Conservation (phyloP, 1,139 yeast genomes). For the Suhomyces maxii region DNA sequence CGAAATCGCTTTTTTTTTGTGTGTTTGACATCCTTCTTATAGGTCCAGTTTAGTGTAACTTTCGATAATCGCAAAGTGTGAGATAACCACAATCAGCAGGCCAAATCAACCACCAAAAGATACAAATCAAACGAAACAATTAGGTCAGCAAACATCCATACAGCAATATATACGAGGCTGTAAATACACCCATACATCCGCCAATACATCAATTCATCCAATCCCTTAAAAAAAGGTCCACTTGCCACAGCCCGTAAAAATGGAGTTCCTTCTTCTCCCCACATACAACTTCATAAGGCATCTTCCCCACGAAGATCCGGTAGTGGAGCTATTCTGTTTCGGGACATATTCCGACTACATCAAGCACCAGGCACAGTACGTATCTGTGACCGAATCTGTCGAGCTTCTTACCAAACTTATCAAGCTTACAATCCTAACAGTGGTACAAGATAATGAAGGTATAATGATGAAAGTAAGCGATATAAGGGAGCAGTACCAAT, state of each 20-base stretch:
- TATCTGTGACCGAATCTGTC: constrained; percentile 11
- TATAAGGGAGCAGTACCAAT: constrained; percentile 22
- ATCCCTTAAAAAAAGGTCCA: no score
- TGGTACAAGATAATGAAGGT: constrained; percentile 27
- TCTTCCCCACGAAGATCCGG: constrained; percentile 8
- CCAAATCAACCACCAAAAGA: no score
- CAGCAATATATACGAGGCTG: no score
- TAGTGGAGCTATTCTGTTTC: constrained; percentile 41
- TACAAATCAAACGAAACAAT: no score
- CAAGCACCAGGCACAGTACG: constrained; percentile 19
- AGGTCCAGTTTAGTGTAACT: no score
- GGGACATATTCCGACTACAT: constrained; percentile 33
- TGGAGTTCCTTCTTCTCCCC: constrained; percentile 5
- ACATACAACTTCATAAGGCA: constrained; percentile 13
- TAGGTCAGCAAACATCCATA: no score
- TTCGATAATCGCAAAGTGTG: no score
- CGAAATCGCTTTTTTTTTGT: no score
- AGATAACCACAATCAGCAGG: no score
- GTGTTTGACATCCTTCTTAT: no score
- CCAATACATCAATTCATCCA: no score
- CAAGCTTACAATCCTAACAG: constrained; percentile 28
- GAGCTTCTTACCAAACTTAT: constrained; percentile 24
- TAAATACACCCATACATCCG: no score
- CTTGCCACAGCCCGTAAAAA: not conserved
- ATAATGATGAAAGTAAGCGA: constrained; percentile 15